These are phyloP conservation scores for Hypericum perforatum DNA, from an alignment of 345 rosid species.

Conservation along the genomic window DNA sequence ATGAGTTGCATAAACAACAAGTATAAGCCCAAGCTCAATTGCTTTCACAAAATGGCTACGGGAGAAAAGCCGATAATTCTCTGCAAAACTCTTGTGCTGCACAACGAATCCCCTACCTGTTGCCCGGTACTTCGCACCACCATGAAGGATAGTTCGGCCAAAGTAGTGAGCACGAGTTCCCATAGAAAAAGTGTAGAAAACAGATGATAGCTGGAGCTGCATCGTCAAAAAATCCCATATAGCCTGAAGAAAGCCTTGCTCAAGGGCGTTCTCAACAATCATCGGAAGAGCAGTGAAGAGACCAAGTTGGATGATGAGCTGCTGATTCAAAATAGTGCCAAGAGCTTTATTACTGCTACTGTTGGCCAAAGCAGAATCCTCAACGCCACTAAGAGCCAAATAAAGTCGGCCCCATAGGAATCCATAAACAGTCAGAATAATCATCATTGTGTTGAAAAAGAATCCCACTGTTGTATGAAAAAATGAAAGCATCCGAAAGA, in stretches of 20 bases:
- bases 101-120: conserved; percentile 97
- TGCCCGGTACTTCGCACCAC: conserved; percentile 96
- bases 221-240: conserved; percentile 92
- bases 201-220: conserved; percentile 91
- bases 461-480: conserved; percentile 92
- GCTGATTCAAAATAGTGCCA: conserved; percentile 72
- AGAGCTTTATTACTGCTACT: conserved; percentile 47
- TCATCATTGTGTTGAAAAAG: conserved; percentile 92
- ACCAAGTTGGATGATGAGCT: conserved; percentile 76
- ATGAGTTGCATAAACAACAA: conserved; percentile 65
- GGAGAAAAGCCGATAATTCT: conserved; percentile 75
- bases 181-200: conserved; percentile 93
- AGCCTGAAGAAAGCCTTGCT: conserved; percentile 89
- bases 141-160: conserved; percentile 93
- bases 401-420: conserved; percentile 95
- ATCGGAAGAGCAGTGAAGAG: conserved; percentile 94
- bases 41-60: conserved; percentile 88
- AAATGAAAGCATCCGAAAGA: conserved; percentile 93
- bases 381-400: conserved; percentile 90
- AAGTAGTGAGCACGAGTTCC: conserved; percentile 95
- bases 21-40: conserved; percentile 73
- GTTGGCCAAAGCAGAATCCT: conserved; percentile 43
- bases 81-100: conserved; percentile 87
- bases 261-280: conserved; percentile 91
- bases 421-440: conserved; percentile 77